Base-by-base conservation (phyloP, 192 early-diverging fungal genomes). In the Umbelopsis sp. region DNA sequence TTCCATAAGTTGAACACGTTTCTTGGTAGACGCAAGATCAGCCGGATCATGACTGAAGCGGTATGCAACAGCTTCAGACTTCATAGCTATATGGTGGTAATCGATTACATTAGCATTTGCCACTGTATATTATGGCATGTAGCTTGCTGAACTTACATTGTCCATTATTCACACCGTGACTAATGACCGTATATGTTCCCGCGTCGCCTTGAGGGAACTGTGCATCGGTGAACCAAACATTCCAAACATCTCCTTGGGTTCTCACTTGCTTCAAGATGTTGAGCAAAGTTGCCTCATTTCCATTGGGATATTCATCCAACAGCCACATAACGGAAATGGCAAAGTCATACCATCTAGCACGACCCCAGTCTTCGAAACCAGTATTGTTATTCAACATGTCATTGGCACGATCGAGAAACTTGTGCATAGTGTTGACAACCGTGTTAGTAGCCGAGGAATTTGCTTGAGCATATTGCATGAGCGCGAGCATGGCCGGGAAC, bases 341-440 rank as follows among this genome's bases (percentile, higher is more conserved):
- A 7, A 51, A 51, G 7, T 51, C 50, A 22, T 51, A 25, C 50
- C 50, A 51, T 20, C 50, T 20, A 20, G 50, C 50, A 5, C 23
- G 50, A 51, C 50, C 50, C 50, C 50, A 51, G 7, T 51, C 50
- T 13, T 51, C 50, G 4, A 20, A 51, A 10, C 50, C 50, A 8
- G n/a, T 20, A 8, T 25, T 25, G 13, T 51, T 51, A 20, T 22
- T 51, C 50, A 51, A 13, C 50, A 51, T 12, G 9, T 51, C 23
- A 10, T 51, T 51, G 20, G 23, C 50, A 25, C 7, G 50, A 20
- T 22, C 20, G 20, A 25, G n/a, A 15, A 51, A 51, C 13, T 51
- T 51, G n/a, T 51, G 50, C 50, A 51, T 51, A 51, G 50, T 51
- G 50, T 51, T 51, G 13, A 51, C 50, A 25, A 51, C 50, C 2